Conservation (phyloP, 352 stramenopile species). For the Pilasporangium apinafurcum region DNA sequence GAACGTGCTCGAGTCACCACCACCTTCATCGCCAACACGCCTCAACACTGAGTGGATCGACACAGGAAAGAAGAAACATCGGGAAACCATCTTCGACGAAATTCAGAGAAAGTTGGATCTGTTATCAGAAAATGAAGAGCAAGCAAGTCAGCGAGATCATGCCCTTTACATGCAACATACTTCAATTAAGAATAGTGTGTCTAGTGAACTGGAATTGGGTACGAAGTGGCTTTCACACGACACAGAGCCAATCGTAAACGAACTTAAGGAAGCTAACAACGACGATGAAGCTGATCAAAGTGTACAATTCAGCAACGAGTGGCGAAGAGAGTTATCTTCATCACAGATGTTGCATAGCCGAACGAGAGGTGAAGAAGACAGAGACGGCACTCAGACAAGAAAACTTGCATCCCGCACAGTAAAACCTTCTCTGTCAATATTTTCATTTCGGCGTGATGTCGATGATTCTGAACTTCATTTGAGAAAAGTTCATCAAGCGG, state of each 20-base stretch:
- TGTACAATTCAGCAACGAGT: conserved; percentile 13
- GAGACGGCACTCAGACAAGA: too few species aligned
- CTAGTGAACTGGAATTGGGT: not conserved
- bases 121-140: conserved; percentile 30
- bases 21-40: too few species aligned
- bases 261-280: too few species aligned
- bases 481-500: not conserved
- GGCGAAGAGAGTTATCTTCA: conserved; percentile 14
- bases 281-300: conserved; percentile 9
- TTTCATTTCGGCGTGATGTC: conserved; percentile 11
- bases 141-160: conserved; percentile 17
- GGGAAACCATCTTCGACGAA: conserved; percentile 30
- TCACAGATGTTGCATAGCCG: too few species aligned
- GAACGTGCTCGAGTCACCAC: too few species aligned
- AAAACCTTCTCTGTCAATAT: too few species aligned
- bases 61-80: conserved; percentile 9
- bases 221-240: not conserved
- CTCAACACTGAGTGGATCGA: not conserved
- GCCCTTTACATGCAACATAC: conserved; percentile 36
- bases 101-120: conserved; percentile 43
- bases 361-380: not conserved
- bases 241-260: too few species aligned
- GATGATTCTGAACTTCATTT: not conserved
- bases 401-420: too few species aligned
- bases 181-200: conserved; percentile 15